Conservation (phyloP, 768 basidiomycete genomes). For the Lyophyllum decastes region DNA sequence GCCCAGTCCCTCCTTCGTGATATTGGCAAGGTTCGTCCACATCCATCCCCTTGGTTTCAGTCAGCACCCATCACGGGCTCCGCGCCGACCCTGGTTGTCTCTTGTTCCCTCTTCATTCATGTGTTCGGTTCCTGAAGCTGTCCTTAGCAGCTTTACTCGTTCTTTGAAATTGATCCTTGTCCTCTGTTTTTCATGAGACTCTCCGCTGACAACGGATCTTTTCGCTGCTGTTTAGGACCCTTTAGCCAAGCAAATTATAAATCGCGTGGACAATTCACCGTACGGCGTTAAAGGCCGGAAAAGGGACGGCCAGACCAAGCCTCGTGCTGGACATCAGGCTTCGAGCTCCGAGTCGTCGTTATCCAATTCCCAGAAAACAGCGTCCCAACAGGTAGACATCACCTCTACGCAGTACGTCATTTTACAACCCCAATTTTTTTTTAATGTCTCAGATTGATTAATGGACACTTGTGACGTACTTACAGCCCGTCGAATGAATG, state of each 20-base stretch:
- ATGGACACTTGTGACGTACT: constrained; percentile 2
- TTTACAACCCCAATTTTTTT: background rate
- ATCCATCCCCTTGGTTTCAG: background rate
- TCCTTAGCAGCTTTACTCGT: background rate
- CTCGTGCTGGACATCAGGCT: constrained; percentile 19
- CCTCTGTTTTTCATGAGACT: background rate
- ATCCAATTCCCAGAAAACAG: constrained; percentile 23
- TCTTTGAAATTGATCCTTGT: background rate
- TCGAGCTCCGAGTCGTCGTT: constrained; percentile 25
- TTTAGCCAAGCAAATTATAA: constrained; percentile 78
- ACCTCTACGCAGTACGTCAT: constrained; percentile 68
- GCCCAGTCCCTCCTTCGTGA: constrained; percentile 48
- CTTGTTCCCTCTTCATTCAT: background rate
- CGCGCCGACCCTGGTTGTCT: constrained; percentile 12
- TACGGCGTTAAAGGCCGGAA: constrained; percentile 78
- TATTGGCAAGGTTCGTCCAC: constrained; percentile 49
- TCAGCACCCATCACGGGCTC: background rate
- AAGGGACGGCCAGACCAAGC: constrained; percentile 32
- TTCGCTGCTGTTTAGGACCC: constrained; percentile 53
- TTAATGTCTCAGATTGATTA: background rate
- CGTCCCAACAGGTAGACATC: constrained; percentile 38
- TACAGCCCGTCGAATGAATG: constrained; percentile 80
- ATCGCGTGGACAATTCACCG: constrained; percentile 77
- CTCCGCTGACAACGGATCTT: constrained; percentile 6
- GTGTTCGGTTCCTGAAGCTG: background rate